Evolutionary conservation across 2,329 filamentous ascomycete species (phyloP).

Genomic region (Exophiala sp.): DNA sequence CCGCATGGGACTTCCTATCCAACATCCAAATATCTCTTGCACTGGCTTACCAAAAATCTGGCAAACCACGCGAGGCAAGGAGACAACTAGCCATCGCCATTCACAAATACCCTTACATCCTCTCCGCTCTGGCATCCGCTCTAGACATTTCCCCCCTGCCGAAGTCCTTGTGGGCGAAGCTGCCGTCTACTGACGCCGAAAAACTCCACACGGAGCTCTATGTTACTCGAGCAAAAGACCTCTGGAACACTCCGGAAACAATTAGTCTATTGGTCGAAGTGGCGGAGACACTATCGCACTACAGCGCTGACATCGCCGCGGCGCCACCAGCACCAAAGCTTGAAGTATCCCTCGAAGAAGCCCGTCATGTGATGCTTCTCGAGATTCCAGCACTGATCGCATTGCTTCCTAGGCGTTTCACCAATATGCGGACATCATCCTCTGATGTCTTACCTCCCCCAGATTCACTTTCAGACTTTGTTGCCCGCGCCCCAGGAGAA

Average conservation of each 20-base stretch:
- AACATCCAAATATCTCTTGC: slow-evolving; percentile 74
- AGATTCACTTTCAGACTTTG: slow-evolving; percentile 23
- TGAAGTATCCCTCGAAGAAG: slow-evolving; percentile 56
- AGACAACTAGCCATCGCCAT: slow-evolving; percentile 66
- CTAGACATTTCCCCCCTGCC: slow-evolving; percentile 73
- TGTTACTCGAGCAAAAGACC: slow-evolving; percentile 68
- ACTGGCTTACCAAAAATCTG: slow-evolving; percentile 70
- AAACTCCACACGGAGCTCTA: slow-evolving; percentile 73
- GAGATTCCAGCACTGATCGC: slow-evolving; percentile 69
- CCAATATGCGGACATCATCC: slow-evolving; percentile 64
- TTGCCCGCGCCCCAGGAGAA: slow-evolving; percentile 23
- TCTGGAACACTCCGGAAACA: slow-evolving; percentile 79
- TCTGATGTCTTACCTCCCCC: slow-evolving; percentile 79
- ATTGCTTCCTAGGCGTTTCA: slow-evolving; percentile 63
- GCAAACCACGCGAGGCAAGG: slow-evolving; percentile 63
- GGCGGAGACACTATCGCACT: slow-evolving; percentile 54
- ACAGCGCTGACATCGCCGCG: slow-evolving; percentile 41
- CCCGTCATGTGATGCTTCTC: slow-evolving; percentile 74
- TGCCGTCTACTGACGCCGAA: slow-evolving; percentile 62
- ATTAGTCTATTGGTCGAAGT: slow-evolving; percentile 66
- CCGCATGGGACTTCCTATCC: slow-evolving; percentile 55
- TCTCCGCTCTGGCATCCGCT: slow-evolving; percentile 73
- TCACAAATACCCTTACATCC: slow-evolving; percentile 76
- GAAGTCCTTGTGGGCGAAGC: slow-evolving; percentile 75
- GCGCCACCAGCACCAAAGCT: slow-evolving; percentile 38